Percentiles rank a stretch among this genome's conserved stretches.
Evolutionary conservation across 192 early-diverging fungal genomes (phyloP).

Genomic region (Podila verticillata): DNA sequence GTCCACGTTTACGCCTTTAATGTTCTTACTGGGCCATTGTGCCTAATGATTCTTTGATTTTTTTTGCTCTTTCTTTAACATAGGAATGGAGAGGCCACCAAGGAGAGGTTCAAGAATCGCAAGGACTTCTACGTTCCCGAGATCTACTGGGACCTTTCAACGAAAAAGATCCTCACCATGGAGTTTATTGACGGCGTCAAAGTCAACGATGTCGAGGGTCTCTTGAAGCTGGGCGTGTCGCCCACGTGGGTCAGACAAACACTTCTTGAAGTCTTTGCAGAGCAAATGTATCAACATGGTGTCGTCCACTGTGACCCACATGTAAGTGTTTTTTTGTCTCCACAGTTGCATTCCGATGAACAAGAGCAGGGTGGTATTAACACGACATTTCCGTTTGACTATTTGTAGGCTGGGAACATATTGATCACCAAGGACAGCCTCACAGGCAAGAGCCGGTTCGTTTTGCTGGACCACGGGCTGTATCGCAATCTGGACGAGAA

Average conservation of each 20-base stretch:
- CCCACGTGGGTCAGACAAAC: conserved; percentile 53
- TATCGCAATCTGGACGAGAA: conserved; percentile 55
- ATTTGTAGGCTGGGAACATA: conserved; percentile 38
- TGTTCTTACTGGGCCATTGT: no score
- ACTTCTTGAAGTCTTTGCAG: conserved; percentile 60
- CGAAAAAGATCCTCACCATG: conserved; percentile 60
- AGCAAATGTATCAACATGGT: conserved; percentile 60
- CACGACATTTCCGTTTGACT: neutral
- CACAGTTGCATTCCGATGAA: no score
- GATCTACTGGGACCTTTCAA: conserved; percentile 56
- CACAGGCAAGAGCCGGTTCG: conserved; percentile 49
- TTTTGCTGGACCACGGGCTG: conserved; percentile 60
- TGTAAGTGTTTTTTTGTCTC: conserved; percentile 11
- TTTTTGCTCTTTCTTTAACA: neutral
- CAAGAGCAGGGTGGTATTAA: no score
- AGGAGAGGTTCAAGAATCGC: conserved; percentile 55
- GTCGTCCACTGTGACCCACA: conserved; percentile 58
- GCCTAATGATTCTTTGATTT: no score
- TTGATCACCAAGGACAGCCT: conserved; percentile 44
- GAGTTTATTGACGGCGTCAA: conserved; percentile 62
- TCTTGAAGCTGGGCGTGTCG: conserved; percentile 52
- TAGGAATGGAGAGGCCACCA: conserved; percentile 58
- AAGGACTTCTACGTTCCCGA: conserved; percentile 54
- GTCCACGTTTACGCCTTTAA: no score
- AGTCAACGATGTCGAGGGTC: conserved; percentile 56